Percentiles rank a stretch among this genome's conserved stretches.
phyloP scores from a whole-genome alignment of 768 basidiomycete species.

The Kwoniella pini region DNA sequence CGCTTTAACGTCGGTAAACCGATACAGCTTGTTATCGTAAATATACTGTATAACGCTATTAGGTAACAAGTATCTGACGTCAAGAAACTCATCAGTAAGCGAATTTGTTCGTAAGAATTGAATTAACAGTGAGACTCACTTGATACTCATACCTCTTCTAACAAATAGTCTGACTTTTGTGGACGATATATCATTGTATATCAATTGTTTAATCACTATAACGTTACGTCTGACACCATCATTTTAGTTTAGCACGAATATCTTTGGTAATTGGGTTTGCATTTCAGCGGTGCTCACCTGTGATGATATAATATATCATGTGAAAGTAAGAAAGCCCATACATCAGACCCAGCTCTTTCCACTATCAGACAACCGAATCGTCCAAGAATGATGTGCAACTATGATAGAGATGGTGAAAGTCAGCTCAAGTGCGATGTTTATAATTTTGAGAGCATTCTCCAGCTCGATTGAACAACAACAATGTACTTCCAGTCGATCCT shows the following conservation, averaged over 20 bases:
- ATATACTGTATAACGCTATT: slow-evolving; percentile 92
- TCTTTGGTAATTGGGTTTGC: not conserved
- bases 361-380: slow-evolving; percentile 92
- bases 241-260: slow-evolving; percentile 60
- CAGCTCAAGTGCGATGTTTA: too few species aligned
- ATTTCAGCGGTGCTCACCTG: too few species aligned
- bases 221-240: slow-evolving; percentile 68
- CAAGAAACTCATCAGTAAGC: too few species aligned
- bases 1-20: slow-evolving; percentile 40
- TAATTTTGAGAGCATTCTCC: too few species aligned
- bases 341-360: slow-evolving; percentile 89
- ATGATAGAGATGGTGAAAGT: slow-evolving; percentile 9
- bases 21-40: slow-evolving; percentile 67
- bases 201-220: slow-evolving; percentile 86
- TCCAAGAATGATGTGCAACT: slow-evolving; percentile 96
- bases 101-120: too few species aligned
- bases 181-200: slow-evolving; percentile 95
- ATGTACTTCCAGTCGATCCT: too few species aligned
- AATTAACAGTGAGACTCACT: too few species aligned
- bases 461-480: too few species aligned
- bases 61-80: slow-evolving; percentile 78
- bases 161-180: slow-evolving; percentile 72
- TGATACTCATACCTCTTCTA: slow-evolving; percentile 59
- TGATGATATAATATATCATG: slow-evolving; percentile 59
- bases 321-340: slow-evolving; percentile 60